These are phyloP conservation scores for Phoma sp. DNA, from an alignment of 2,329 filamentous ascomycete genomes.

Conservation along the genomic window DNA sequence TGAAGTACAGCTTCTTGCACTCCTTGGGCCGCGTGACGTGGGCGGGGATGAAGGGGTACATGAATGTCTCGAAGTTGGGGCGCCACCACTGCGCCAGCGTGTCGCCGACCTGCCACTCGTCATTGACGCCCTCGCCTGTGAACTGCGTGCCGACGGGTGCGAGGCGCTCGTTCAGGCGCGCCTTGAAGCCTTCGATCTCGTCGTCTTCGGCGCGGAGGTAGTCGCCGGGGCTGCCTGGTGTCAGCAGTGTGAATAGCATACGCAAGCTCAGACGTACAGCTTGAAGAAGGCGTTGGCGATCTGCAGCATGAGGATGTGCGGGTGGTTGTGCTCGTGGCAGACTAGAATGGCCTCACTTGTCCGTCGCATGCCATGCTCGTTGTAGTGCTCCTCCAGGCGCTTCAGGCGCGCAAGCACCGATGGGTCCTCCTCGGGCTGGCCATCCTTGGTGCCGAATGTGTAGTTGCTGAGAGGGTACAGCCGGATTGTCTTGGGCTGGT, in stretches of 20 bases:
- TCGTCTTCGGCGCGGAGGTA: constrained; percentile 90
- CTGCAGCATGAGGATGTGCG: constrained; percentile 98
- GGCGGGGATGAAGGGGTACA: constrained; percentile 97
- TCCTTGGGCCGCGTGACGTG: constrained; percentile 97
- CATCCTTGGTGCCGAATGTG: constrained; percentile 98
- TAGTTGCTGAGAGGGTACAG: constrained; percentile 97
- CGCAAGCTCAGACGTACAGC: constrained; percentile 59
- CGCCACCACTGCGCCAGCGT: constrained; percentile 98
- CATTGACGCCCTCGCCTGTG: constrained; percentile 84
- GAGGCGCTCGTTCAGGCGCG: constrained; percentile 87
- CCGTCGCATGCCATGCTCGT: constrained; percentile 90
- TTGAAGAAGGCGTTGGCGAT: constrained; percentile 99
- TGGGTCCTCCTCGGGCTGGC: constrained; percentile 95
- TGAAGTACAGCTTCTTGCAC: constrained; percentile 99
- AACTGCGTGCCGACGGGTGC: constrained; percentile 87
- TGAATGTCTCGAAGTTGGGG: constrained; percentile 99
- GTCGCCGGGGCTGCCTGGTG: constrained; percentile 74
- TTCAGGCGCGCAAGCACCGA: constrained; percentile 92
- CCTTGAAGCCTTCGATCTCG: constrained; percentile 94
- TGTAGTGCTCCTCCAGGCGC: constrained; percentile 94
- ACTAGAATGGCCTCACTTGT: constrained; percentile 97
- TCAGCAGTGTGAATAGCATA: not conserved
- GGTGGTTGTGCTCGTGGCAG: constrained; percentile 99
- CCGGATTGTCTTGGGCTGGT: constrained; percentile 88
- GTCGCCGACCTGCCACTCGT: constrained; percentile 94